Conservation (phyloP, 768 basidiomycete species). For the Cyclocybe cylindracea region DNA sequence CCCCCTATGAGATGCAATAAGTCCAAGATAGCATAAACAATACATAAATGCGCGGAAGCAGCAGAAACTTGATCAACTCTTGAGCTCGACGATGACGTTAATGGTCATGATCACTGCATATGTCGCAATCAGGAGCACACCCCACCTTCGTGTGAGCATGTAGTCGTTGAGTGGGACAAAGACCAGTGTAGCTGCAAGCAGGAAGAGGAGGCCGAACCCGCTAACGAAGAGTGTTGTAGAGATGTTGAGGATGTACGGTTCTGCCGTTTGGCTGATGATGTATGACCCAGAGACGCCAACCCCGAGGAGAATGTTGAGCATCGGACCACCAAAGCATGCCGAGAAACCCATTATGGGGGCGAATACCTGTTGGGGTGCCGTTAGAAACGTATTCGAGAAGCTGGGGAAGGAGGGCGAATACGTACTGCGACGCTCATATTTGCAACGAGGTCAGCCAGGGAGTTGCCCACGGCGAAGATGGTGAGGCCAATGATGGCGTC, state of each 20-base stretch:
- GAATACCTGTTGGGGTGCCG: slow-evolving; percentile 52
- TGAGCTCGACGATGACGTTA: slow-evolving; percentile 80
- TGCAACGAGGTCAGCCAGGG: slow-evolving; percentile 93
- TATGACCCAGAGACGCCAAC: slow-evolving; percentile 91
- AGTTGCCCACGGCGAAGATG: slow-evolving; percentile 96
- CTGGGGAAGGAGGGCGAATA: slow-evolving; percentile 7
- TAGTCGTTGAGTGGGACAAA: slow-evolving; percentile 87
- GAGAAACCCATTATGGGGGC: slow-evolving; percentile 95
- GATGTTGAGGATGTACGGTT: slow-evolving; percentile 76
- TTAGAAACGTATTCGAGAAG: not conserved
- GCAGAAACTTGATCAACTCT: slow-evolving; percentile 11
- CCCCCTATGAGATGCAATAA: not conserved
- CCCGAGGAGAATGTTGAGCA: slow-evolving; percentile 90
- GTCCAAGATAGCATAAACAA: not conserved
- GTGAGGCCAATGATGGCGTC: slow-evolving; percentile 97
- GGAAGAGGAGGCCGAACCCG: slow-evolving; percentile 72
- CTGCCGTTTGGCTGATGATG: slow-evolving; percentile 62
- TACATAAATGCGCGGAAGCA: not conserved
- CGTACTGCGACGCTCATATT: slow-evolving; percentile 92
- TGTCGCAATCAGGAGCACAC: slow-evolving; percentile 69
- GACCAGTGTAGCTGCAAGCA: slow-evolving; percentile 76
- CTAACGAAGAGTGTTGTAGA: slow-evolving; percentile 85
- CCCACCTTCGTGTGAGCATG: slow-evolving; percentile 80
- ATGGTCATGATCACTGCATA: slow-evolving; percentile 78
- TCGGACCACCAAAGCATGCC: slow-evolving; percentile 91